Base-by-base conservation (phyloP, 352 stramenopile species). In the Aphanomyces stellatus region DNA sequence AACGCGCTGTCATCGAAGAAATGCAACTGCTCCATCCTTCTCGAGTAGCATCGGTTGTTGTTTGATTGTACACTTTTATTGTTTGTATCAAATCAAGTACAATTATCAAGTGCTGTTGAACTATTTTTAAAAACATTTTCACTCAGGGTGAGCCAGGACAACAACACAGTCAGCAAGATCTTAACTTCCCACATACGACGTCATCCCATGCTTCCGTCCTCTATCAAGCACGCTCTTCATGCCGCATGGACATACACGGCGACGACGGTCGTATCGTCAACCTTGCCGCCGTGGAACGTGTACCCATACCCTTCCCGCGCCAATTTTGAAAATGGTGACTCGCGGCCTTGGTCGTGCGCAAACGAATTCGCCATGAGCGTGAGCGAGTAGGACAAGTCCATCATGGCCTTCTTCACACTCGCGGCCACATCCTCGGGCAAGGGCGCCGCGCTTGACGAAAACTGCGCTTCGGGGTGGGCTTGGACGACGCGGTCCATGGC, bases 221-320 rank as follows among this genome's bases (percentile, higher is more conserved):
- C 37, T 17, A 43, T 8, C 17, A 8, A 17, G 8, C 8, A 43
- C 37, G 8, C 8, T 8, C 37, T 17, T 17, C 37, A 8, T 43
- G 8, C 37, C 49, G 49, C 11, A 35, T 64, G 55, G 3, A 64
- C 27, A 24, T 64, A 64, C 31, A 64, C 37, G n/a, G 55, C 55
- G 2, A 64, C 22, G 6, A 64, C 55, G 5, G 55, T 64, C 25
- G 55, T 64, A 34, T 64, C 55, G 35, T 64, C 55, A 5, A 64
- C 55, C 28, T 64, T 64, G 25, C 55, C 55, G 28, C 55, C 55
- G 24, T 25, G 24, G 37, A 64, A 64, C 10, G 7, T 1, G 22
- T 64, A 64, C 35, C 55, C 55, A n/a, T 64, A 64, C 3, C 55
- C 55, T 49, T 64, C 55, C 25, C 37, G 33, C 24, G 55, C 55